phyloP scores from a whole-genome alignment of 148 eudicot genomes.

The Rhododendron mucronatum region DNA sequence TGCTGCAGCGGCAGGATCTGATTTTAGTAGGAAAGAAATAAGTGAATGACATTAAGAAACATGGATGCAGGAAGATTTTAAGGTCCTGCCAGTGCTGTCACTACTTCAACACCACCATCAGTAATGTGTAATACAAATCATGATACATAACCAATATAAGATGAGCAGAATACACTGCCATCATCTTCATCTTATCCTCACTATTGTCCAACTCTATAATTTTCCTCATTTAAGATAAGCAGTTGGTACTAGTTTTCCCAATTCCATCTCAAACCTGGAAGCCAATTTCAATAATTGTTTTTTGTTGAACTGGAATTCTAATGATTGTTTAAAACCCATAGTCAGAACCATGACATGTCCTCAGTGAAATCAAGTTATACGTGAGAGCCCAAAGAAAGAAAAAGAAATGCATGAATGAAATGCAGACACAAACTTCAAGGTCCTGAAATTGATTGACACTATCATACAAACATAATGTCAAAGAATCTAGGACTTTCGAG shows the following conservation, averaged over 20 bases:
- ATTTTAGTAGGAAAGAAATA: background rate
- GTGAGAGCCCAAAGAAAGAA: background rate
- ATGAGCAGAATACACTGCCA: background rate
- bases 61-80: background rate
- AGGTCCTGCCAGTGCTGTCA: too few relatives aligned
- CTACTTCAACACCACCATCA: background rate
- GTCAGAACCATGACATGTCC: background rate
- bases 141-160: background rate
- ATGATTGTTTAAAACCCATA: background rate
- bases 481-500: background rate
- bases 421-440: background rate
- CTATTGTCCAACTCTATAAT: background rate
- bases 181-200: background rate
- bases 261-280: background rate
- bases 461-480: background rate
- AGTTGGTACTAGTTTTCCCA: background rate
- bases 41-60: background rate
- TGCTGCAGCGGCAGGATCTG: slow-evolving; percentile 58
- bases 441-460: background rate
- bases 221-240: background rate
- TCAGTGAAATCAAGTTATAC: background rate
- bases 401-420: background rate
- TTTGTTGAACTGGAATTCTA: background rate
- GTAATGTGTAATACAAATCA: background rate
- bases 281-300: background rate